Percentiles rank a stretch among this genome's conserved stretches.
Evolutionary conservation across 1,284 basidiomycete genomes (phyloP).

Genomic region (Gymnopus androsaceus): DNA sequence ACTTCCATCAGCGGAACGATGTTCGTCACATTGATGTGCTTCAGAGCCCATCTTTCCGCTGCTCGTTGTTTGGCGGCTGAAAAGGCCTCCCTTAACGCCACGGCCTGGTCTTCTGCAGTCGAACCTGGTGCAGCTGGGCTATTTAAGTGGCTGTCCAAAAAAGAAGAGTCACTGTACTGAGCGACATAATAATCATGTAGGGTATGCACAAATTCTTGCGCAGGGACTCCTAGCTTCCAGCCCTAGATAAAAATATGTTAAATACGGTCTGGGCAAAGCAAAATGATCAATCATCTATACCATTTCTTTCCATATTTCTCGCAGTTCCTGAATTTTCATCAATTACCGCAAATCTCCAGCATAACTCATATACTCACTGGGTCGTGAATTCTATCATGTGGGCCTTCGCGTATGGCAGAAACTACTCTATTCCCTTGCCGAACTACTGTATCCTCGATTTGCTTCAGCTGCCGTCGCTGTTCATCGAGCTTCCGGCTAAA

Average conservation of each 20-base stretch:
- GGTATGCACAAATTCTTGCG: slow-evolving; percentile 12
- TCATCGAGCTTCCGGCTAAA: slow-evolving; percentile 22
- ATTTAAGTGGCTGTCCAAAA: slow-evolving; percentile 7
- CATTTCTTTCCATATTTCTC: slow-evolving; percentile 28
- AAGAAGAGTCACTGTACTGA: slow-evolving; percentile 2
- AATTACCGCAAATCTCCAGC: background rate
- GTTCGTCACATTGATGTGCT: slow-evolving; percentile 12
- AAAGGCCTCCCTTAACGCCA: background rate
- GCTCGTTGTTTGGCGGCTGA: slow-evolving; percentile 6
- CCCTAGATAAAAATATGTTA: slow-evolving; percentile 1
- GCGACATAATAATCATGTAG: slow-evolving; percentile 16
- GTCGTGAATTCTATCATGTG: slow-evolving; percentile 22
- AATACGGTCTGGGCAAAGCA: background rate
- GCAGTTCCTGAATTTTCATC: slow-evolving; percentile 21
- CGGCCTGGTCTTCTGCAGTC: background rate
- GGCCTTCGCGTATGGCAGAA: slow-evolving; percentile 18
- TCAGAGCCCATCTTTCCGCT: slow-evolving; percentile 18
- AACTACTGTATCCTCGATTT: slow-evolving; percentile 11
- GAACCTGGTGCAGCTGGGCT: background rate
- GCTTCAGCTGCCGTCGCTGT: slow-evolving; percentile 17
- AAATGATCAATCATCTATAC: background rate
- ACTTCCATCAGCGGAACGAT: slow-evolving; percentile 10
- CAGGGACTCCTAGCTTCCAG: slow-evolving; percentile 13
- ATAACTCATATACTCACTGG: slow-evolving; percentile 5
- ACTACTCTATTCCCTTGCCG: slow-evolving; percentile 21